These are phyloP conservation scores for Madurella mycetomatis DNA, from an alignment of 2,329 filamentous ascomycete species.

Conservation along the genomic window DNA sequence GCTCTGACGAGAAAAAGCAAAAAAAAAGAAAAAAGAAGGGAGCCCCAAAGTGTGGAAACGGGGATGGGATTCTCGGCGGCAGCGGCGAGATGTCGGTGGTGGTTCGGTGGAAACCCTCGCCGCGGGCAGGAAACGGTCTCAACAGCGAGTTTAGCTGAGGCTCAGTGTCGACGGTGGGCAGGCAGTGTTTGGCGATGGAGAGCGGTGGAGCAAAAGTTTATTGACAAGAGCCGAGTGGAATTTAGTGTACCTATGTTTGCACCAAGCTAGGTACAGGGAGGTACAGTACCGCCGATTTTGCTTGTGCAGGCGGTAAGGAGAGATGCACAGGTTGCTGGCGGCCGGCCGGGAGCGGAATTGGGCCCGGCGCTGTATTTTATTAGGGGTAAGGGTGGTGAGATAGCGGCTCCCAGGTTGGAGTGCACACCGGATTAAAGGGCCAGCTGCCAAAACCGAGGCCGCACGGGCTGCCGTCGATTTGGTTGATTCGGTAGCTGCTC, in stretches of 20 bases:
- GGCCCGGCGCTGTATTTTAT: neutral
- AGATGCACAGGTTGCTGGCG: constrained; percentile 9
- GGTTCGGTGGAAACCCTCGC: constrained; percentile 10
- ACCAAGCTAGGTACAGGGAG: constrained; percentile 7
- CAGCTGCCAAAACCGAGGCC: constrained; percentile 3
- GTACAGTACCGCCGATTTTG: constrained; percentile 1
- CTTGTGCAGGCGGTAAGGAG: neutral
- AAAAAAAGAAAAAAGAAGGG: neutral
- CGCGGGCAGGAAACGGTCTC: constrained; percentile 12
- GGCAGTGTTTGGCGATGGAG: constrained; percentile 18
- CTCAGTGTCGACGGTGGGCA: constrained; percentile 14
- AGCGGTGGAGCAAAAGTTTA: constrained; percentile 18
- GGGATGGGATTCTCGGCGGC: constrained; percentile 7
- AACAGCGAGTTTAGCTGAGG: constrained; percentile 7
- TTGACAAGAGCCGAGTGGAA: constrained; percentile 18
- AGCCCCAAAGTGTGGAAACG: neutral
- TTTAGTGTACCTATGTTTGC: neutral
- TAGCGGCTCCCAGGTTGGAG: neutral
- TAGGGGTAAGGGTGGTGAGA: neutral
- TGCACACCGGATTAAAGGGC: constrained; percentile 3
- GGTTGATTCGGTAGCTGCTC: constrained; percentile 7
- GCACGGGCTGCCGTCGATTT: constrained; percentile 2
- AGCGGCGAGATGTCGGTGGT: constrained; percentile 14
- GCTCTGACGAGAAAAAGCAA: neutral
- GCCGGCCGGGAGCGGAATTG: constrained; percentile 1